Conservation (phyloP, 345 rosid genomes). For the Citrus inodora region DNA sequence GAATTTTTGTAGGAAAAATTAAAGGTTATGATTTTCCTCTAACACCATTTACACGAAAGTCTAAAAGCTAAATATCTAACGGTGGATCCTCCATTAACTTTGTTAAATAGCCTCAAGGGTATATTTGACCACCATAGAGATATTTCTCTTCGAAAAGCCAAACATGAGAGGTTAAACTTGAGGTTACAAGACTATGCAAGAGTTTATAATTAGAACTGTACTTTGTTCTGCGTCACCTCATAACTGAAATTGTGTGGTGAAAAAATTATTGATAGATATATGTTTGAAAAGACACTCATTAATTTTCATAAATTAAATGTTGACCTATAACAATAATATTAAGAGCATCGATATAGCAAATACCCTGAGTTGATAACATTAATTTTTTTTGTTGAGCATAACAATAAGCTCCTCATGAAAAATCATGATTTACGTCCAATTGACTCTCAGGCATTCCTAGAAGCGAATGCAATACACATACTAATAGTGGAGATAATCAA, state of each 20-base stretch:
- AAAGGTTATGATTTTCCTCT: neutral
- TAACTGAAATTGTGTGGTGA: neutral
- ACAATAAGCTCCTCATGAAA: neutral
- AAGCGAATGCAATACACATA: neutral
- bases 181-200: neutral
- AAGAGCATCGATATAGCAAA: neutral
- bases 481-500: neutral
- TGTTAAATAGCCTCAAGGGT: too few relatives aligned
- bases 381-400: neutral
- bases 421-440: too few relatives aligned
- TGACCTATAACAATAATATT: neutral
- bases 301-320: neutral
- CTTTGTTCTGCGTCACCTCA: neutral
- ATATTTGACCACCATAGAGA: too few relatives aligned
- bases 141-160: neutral
- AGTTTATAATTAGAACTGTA: neutral
- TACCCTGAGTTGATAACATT: accelerated
- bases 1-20: neutral
- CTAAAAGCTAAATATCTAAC: too few relatives aligned
- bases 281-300: neutral
- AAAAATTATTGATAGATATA: neutral
- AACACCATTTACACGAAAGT: too few relatives aligned
- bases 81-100: too few relatives aligned
- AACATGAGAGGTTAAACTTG: neutral
- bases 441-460: neutral